A percentile compares a stretch with the other conserved stretches of the same genome.
Evolutionary conservation across 2,329 filamentous ascomycete genomes (phyloP).

Genomic region (Thermochaetoides dissita): DNA sequence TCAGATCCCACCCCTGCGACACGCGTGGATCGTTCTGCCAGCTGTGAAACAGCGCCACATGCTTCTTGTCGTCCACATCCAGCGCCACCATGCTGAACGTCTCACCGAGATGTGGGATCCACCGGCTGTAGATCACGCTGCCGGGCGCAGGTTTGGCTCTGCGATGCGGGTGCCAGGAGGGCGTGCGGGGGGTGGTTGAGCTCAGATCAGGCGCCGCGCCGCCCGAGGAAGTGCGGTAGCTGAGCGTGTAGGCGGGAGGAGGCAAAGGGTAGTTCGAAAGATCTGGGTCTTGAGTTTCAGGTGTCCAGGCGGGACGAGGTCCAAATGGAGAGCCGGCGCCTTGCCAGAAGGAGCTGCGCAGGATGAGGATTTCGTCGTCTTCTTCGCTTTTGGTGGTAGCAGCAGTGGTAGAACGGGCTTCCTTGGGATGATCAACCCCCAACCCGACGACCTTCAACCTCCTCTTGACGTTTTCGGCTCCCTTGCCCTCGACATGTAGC

Average conservation of each 20-base stretch:
- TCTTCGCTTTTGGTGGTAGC: constrained; percentile 15
- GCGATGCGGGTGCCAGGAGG: constrained; percentile 51
- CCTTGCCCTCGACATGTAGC: constrained; percentile 27
- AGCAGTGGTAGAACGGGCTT: constrained; percentile 8
- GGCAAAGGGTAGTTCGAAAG: constrained; percentile 29
- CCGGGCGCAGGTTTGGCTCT: constrained; percentile 58
- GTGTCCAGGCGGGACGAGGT: constrained; percentile 47
- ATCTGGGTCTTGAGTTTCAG: constrained; percentile 28
- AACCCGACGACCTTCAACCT: constrained; percentile 29
- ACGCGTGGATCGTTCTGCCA: constrained; percentile 81
- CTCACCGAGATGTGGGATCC: constrained; percentile 61
- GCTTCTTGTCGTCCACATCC: constrained; percentile 48
- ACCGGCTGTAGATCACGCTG: constrained; percentile 61
- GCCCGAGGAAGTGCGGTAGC: constrained; percentile 14
- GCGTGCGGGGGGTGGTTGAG: constrained; percentile 6
- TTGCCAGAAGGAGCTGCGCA: constrained; percentile 52
- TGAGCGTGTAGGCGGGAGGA: constrained; percentile 34
- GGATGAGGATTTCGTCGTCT: constrained; percentile 25
- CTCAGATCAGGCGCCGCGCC: background rate
- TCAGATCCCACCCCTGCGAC: constrained; percentile 67
- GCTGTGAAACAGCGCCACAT: constrained; percentile 57
- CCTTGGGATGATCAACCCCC: constrained; percentile 33
- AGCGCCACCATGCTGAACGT: constrained; percentile 66
- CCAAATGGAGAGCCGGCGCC: constrained; percentile 55
- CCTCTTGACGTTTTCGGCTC: constrained; percentile 8